A percentile compares a stretch with the other conserved stretches of the same genome.
These are phyloP conservation scores for Seiridium unicorne DNA, from an alignment of 2,329 filamentous ascomycete genomes.

Conservation along the genomic window DNA sequence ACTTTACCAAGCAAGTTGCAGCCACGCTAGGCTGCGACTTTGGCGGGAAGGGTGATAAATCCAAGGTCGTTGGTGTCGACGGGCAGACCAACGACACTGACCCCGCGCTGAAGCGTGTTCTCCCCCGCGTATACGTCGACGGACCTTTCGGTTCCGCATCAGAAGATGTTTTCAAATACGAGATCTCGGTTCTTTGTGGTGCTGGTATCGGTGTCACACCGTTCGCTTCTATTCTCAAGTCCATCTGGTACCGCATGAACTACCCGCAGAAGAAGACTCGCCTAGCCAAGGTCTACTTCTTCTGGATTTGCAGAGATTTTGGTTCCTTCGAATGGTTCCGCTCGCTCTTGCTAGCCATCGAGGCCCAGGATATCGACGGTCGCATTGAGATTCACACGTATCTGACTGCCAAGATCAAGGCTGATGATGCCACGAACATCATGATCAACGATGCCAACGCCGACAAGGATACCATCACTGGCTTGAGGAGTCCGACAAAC, in stretches of 20 bases:
- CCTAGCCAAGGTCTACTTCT: constrained; percentile 85
- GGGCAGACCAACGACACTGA: constrained; percentile 60
- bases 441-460: constrained; percentile 89
- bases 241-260: constrained; percentile 92
- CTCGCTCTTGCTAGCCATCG: constrained; percentile 78
- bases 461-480: constrained; percentile 82
- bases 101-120: constrained; percentile 67
- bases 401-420: constrained; percentile 82
- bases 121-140: constrained; percentile 79
- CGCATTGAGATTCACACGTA: constrained; percentile 89
- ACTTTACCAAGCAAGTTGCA: constrained; percentile 73
- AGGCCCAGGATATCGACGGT: constrained; percentile 80
- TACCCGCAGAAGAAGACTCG: constrained; percentile 78
- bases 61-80: constrained; percentile 69
- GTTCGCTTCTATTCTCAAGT: constrained; percentile 84
- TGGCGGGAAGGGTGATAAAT: constrained; percentile 53
- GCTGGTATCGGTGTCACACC: constrained; percentile 86
- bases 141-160: constrained; percentile 84
- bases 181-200: constrained; percentile 75
- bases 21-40: constrained; percentile 74
- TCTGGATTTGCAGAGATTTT: constrained; percentile 89
- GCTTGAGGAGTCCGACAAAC: constrained; percentile 78
- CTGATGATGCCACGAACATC: constrained; percentile 83
- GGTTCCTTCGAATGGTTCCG: constrained; percentile 90
- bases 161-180: constrained; percentile 88